These are phyloP conservation scores for Atalantia buxifolia DNA, from an alignment of 345 rosid genomes.

Conservation along the genomic window DNA sequence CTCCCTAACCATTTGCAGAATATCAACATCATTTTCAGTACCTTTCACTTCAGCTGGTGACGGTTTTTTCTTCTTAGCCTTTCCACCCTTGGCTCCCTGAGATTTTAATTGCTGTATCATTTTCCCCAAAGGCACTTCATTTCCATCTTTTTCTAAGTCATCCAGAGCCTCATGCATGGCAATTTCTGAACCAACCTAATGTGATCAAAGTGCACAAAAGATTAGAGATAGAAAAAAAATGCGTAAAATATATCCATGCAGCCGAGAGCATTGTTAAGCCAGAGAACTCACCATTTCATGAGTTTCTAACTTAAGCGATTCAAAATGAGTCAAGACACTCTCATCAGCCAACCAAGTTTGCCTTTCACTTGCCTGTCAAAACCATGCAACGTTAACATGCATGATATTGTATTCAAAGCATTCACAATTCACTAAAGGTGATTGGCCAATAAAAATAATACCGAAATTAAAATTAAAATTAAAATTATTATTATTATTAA, in stretches of 20 bases:
- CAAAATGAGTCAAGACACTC: conserved; percentile 63
- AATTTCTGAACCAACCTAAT: conserved; percentile 49
- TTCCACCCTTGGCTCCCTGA: conserved; percentile 57
- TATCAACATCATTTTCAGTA: conserved; percentile 69
- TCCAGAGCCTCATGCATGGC: conserved; percentile 41
- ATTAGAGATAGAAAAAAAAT: conserved; percentile 10
- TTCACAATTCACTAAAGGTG: background rate
- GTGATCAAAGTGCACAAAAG: conserved; percentile 13
- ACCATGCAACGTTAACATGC: conserved; percentile 17
- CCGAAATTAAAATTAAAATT: background rate
- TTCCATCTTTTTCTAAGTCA: conserved; percentile 68
- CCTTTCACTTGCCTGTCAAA: conserved; percentile 55
- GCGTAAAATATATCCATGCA: conserved; percentile 4
- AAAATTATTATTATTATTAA: too few relatives aligned
- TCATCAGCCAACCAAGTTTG: conserved; percentile 85
- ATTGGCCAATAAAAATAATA: background rate
- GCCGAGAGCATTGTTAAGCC: conserved; percentile 9
- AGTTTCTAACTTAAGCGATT: conserved; percentile 59
- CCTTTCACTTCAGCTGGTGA: conserved; percentile 41
- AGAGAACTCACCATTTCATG: conserved; percentile 49
- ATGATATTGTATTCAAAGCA: background rate
- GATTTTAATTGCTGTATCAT: conserved; percentile 70
- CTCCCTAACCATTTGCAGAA: conserved; percentile 90
- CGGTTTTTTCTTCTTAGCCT: conserved; percentile 45
- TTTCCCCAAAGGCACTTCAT: conserved; percentile 75